These are phyloP conservation scores for Talaromyces sp. DNA, from an alignment of 2,329 filamentous ascomycete genomes.

Conservation along the genomic window DNA sequence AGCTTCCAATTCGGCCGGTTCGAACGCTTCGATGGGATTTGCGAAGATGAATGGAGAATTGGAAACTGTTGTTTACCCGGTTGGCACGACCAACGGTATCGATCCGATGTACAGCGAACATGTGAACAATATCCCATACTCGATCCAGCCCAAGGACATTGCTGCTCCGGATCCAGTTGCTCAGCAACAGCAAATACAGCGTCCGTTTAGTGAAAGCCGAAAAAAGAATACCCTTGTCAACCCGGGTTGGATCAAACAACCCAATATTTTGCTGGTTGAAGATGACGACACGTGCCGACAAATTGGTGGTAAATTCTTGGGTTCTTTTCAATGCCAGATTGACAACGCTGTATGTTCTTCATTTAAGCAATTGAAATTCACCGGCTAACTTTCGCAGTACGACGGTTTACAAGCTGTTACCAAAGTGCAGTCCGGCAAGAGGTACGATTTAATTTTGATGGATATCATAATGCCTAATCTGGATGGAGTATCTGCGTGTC, in stretches of 20 bases:
- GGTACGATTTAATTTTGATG: slow-evolving; percentile 74
- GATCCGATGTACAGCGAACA: slow-evolving; percentile 94
- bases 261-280: slow-evolving; percentile 86
- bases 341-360: slow-evolving; percentile 57
- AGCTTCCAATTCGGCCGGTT: slow-evolving; percentile 44
- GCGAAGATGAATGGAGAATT: slow-evolving; percentile 55
- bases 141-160: slow-evolving; percentile 64
- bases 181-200: slow-evolving; percentile 29
- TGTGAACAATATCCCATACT: slow-evolving; percentile 89
- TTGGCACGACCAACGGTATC: slow-evolving; percentile 85
- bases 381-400: slow-evolving; percentile 52
- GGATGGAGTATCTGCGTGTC: slow-evolving; percentile 90
- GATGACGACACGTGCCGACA: slow-evolving; percentile 67
- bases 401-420: slow-evolving; percentile 90
- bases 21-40: slow-evolving; percentile 52
- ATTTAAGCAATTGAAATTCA: not conserved
- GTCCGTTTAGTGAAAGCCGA: slow-evolving; percentile 49
- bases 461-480: slow-evolving; percentile 97
- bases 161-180: slow-evolving; percentile 45
- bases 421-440: slow-evolving; percentile 67
- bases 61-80: slow-evolving; percentile 79
- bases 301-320: slow-evolving; percentile 65
- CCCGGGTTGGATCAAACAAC: slow-evolving; percentile 64
- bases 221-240: slow-evolving; percentile 62
- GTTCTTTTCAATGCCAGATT: slow-evolving; percentile 62